Base-by-base conservation (phyloP, 2,329 filamentous ascomycete species). In the Elsinoe fawcettii region DNA sequence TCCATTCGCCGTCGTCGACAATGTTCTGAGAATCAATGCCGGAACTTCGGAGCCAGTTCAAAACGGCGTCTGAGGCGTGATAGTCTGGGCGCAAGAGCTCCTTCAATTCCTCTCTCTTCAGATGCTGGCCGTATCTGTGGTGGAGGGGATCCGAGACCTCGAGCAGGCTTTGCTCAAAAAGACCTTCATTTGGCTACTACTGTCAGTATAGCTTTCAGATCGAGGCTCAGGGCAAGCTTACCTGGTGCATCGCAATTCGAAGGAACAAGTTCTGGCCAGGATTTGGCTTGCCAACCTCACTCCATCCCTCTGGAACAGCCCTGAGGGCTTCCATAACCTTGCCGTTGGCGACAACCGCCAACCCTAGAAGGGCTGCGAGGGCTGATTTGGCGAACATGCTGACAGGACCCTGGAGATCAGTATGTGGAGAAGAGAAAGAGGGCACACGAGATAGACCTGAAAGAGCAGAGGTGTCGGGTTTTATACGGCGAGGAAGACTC, bases 81-180 rank as follows among this genome's bases (percentile, higher is more conserved):
- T 71, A 66, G 2, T 74, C 70, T 0, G 83, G 81, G 16, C 77
- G 77, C 37, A 84, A 71, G 56, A 80, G 73, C 0, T 73, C 70
- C 27, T 77, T 77, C 34, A 86, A 68, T 63, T 86, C 76, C 32
- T 83, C 76, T n/a, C 78, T 77, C 58, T 77, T 81, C 69, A 87
- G 70, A 63, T 86, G 81, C 63, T 77, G 73, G 34, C 84, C 84
- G 66, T 87, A 87, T 18, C 71, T 73, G 1, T 74, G 69, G 62
- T 83, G 76, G 25, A 73, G 75, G 1, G 84, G 84, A 0, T 80
- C 82, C 0, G 84, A 85, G 27, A 87, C 74, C 41, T 83, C 78
- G 57, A 84, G 74, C 8, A 85, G 75, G 5, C 72, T 76, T 64
- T 81, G 75, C 66, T 86, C 82, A 56, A 87, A 46, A 7, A 56